Base-by-base conservation (phyloP, 2,329 filamentous ascomycete genomes). In the Calonectria montana region DNA sequence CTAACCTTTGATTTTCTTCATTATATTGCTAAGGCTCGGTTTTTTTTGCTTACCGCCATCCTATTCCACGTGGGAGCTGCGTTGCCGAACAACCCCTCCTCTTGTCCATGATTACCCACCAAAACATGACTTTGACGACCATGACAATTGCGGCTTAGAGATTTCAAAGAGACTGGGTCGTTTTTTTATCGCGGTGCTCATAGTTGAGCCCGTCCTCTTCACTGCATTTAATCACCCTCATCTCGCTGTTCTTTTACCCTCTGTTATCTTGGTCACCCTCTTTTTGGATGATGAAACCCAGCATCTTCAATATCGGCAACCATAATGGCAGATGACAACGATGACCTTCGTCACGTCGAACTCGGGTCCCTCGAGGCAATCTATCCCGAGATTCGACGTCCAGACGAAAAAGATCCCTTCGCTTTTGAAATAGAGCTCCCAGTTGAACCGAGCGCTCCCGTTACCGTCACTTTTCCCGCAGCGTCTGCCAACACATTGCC, bases 361-460 rank as follows among this genome's bases (percentile, higher is more conserved):
- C 85, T 93, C 67, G 88, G 87, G 77, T 88, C 90, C 16, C 86
- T 93, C 68, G 83, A 86, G 68, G 90, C 91, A 73, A 93, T 94
- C 77, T 94, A 89, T 74, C 91, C 91, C n/a, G 92, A 93, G 81
- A 88, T 93, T 16, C 85, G 85, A 35, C 82, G 83, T 10, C 80
- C 86, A 23, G 80, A 85, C 55, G 79, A 84, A 8, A 76, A 85
- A 37, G 83, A 87, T 70, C 72, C 73, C n/a, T 87, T 87, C 76
- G 84, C 83, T 9, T 88, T 92, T 79, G 84, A 85, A 50, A 86
- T 93, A 69, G 88, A 91, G 53, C 81, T 93, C 21, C 89, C 90
- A 4, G 88, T 92, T 47, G 86, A 87, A 73, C 88, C 91, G 13
- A 83, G 82, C 39, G 84, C 86, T 48, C 86, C 89, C 12, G 84